Conservation (phyloP, 2,329 filamentous ascomycete species). For the Penicillium sp. region DNA sequence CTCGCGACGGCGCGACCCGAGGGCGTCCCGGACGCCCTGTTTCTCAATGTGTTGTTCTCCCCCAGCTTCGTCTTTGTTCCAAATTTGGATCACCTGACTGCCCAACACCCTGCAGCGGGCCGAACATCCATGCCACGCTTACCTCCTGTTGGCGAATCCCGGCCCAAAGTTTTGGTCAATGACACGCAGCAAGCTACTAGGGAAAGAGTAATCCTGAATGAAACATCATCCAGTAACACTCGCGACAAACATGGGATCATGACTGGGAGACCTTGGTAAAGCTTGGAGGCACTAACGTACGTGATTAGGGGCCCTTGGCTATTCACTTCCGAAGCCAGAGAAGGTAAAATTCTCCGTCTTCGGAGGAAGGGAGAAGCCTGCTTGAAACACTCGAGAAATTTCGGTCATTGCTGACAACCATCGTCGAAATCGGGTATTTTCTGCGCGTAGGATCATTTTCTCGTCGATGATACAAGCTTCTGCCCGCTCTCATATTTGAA, state of each 20-base stretch:
- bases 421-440: no score
- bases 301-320: background rate
- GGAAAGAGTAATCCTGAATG: background rate
- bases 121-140: slow-evolving; percentile 25
- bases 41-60: slow-evolving; percentile 13
- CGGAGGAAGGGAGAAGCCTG: background rate
- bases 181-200: background rate
- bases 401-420: no score
- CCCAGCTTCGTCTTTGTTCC: slow-evolving; percentile 11
- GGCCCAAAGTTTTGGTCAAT: slow-evolving; percentile 3
- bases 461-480: no score
- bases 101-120: slow-evolving; percentile 25
- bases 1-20: slow-evolving; percentile 18
- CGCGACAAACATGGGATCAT: slow-evolving; percentile 12
- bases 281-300: background rate
- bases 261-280: slow-evolving; percentile 36
- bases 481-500: no score
- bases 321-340: background rate
- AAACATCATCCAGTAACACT: background rate
- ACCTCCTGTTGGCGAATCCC: slow-evolving; percentile 7
- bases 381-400: no score
- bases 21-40: slow-evolving; percentile 11
- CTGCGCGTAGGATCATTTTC: no score
- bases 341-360: background rate
- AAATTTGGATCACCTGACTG: slow-evolving; percentile 19